These are phyloP conservation scores for Ceratopteris richardii DNA, from an alignment of 75 land plant genomes.

Conservation along the genomic window DNA sequence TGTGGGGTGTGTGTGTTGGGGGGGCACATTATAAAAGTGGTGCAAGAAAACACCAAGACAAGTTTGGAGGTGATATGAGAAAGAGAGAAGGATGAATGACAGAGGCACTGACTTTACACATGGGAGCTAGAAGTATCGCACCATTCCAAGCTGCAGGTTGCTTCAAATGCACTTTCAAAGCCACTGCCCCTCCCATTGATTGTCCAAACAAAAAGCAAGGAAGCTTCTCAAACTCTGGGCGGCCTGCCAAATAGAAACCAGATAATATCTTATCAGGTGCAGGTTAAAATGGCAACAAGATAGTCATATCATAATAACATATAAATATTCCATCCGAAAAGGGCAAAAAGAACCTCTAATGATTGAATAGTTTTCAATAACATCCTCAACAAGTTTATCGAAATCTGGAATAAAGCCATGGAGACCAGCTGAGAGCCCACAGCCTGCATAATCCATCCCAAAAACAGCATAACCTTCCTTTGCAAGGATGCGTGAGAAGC, in stretches of 20 bases:
- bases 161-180: constrained; percentile 79
- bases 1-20: too few species aligned
- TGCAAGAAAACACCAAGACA: too few species aligned
- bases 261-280: too few species aligned
- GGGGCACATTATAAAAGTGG: too few species aligned
- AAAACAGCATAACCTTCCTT: constrained; percentile 78
- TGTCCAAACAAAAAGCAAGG: constrained; percentile 89
- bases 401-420: constrained; percentile 84
- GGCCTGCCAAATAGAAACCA: constrained; percentile 41
- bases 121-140: constrained; percentile 89
- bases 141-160: constrained; percentile 77
- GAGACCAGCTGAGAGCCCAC: constrained; percentile 91
- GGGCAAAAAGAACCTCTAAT: constrained; percentile 50
- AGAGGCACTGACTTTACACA: constrained; percentile 71
- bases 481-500: constrained; percentile 78
- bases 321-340: too few species aligned
- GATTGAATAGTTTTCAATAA: constrained; percentile 67
- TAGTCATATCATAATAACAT: too few species aligned
- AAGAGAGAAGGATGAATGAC: neutral
- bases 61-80: too few species aligned
- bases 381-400: constrained; percentile 79
- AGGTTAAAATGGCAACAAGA: too few species aligned
- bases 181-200: constrained; percentile 98
- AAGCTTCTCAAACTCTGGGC: constrained; percentile 44
- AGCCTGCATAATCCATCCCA: constrained; percentile 95